Base-by-base conservation (phyloP, 306 rosid genomes). In the Boehmeria nivea region DNA sequence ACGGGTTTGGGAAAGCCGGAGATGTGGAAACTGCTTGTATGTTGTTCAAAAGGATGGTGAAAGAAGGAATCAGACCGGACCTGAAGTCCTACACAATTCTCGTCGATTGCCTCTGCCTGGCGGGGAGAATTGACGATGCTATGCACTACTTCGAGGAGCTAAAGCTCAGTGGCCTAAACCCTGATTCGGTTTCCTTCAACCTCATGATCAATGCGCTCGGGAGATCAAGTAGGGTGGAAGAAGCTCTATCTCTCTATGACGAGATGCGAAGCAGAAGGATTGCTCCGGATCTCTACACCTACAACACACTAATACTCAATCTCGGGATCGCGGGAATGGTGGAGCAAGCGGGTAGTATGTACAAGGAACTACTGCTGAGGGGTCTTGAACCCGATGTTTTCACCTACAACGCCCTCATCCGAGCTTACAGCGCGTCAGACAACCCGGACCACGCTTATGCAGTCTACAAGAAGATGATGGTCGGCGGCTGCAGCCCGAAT, bases 371-470 rank as follows among this genome's bases (percentile, higher is more conserved):
- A 43, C 87, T 70, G 57, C 81, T 64, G 42, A 49, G 46, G 63
- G 96, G 98, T 47, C 74, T 91, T 51, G 89, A 91, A 69, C 98
- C 96, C 5, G 80, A 88, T 45, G 96, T 87, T 69, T 87, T 82
- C 78, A 91, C 96, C 18, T 84, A 84, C 69, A 91, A 91, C 67
- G 98, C 96, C 56, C 98, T 91, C 57, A 91, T 91, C 71, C 81
- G 95, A 50, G 93, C 83, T 49, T 80, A 91, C 49, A 65, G 95
- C 65, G 28, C 63, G 57, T 82, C 94, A 0, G 98, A 82, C 40
- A 69, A 80, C 49, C 72, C 76, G 59, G 91, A 90, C 37, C 77
- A 67, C 42, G 98, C 98, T 18, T 90, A 82, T 61, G 72, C 88
- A 22, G 68, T 87, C 58, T 87, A 76, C 79, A 69, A 78, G 82